Evolutionary conservation across 805 yeast species (phyloP), one percentile per base, ranked within the genome.

Genomic region (Candida lessepsii): DNA sequence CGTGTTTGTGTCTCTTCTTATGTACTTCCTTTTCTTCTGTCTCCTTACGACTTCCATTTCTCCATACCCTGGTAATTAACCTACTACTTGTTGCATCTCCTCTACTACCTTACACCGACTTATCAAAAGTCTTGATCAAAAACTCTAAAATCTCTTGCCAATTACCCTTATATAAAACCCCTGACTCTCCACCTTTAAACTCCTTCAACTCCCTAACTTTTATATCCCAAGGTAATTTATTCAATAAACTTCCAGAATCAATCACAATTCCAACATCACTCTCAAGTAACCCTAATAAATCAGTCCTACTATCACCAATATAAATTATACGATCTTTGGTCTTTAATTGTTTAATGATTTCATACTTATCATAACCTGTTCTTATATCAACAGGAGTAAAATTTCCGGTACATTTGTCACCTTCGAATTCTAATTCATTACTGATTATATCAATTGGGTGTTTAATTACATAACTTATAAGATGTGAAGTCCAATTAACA

Each of bases 281-380:
- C 26, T 63, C 65, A 9, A 75, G 42, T 55, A 81, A 58, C 1
- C 80, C 67, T 25, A 78, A 52, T 3, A 78, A 57, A 59, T 81
- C 88, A 0, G 85, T 80, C 0, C 73, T 51, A 41, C 85, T 78
- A 49, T 81, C 88, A 1, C 88, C 88, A 11, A 80, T 61, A 50
- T 80, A 81, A 16, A 69, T 55, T 1, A 69, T 36, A 14, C 49
- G 55, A 13, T 41, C 16, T 4, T 39, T 34, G 16, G 17, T 19
- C 29, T 18, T 36, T 8, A 61, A 35, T 4, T 32, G 19, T 5
- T 48, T 29, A 1, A 61, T 45, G 15, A 50, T 23, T 1, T 45
- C 44, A 15, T 65, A 55, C 51, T 81, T 81, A 53, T 81, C 86
- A 5, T 54, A 51, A 0, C 82, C 84, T 0, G 83, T 80, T 14